A percentile compares a stretch with the other conserved stretches of the same genome.
Conservation (phyloP, 2,329 filamentous ascomycete species). For the Neofusicoccum kwambonambiense region DNA sequence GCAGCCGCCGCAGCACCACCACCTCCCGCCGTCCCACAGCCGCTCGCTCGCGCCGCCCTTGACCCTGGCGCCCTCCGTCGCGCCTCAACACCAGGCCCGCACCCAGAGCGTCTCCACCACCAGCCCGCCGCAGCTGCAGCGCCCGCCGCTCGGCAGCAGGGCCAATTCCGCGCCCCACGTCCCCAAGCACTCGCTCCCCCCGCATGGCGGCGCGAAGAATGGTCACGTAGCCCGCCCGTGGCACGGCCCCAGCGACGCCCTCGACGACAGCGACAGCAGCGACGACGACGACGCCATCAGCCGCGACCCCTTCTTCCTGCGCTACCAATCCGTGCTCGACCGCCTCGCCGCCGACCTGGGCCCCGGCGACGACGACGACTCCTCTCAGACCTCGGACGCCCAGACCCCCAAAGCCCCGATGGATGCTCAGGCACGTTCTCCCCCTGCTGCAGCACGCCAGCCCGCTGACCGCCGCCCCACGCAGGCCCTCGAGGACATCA, state of each 20-base stretch:
- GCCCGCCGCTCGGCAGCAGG: slow-evolving; percentile 9
- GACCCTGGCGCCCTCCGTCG: slow-evolving; percentile 9
- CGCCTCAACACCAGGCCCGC: slow-evolving; percentile 10
- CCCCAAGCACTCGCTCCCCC: slow-evolving; percentile 23
- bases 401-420: slow-evolving; percentile 20
- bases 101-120: slow-evolving; percentile 13
- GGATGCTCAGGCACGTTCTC: slow-evolving; percentile 15
- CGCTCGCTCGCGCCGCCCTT: neutral
- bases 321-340: slow-evolving; percentile 31
- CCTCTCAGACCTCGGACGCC: neutral
- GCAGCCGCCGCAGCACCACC: neutral
- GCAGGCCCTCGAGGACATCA: slow-evolving; percentile 51
- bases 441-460: slow-evolving; percentile 19
- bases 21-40: neutral
- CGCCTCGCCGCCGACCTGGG: slow-evolving; percentile 24
- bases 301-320: slow-evolving; percentile 43
- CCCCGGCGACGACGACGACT: slow-evolving; percentile 4
- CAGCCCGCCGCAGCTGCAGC: slow-evolving; percentile 3
- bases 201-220: slow-evolving; percentile 15
- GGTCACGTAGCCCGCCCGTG: slow-evolving; percentile 15
- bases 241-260: slow-evolving; percentile 1
- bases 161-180: slow-evolving; percentile 38
- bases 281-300: slow-evolving; percentile 32
- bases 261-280: slow-evolving; percentile 1
- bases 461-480: slow-evolving; percentile 13